Conservation (phyloP, 2,329 filamentous ascomycete genomes). For the Boeremia lycopersici region DNA sequence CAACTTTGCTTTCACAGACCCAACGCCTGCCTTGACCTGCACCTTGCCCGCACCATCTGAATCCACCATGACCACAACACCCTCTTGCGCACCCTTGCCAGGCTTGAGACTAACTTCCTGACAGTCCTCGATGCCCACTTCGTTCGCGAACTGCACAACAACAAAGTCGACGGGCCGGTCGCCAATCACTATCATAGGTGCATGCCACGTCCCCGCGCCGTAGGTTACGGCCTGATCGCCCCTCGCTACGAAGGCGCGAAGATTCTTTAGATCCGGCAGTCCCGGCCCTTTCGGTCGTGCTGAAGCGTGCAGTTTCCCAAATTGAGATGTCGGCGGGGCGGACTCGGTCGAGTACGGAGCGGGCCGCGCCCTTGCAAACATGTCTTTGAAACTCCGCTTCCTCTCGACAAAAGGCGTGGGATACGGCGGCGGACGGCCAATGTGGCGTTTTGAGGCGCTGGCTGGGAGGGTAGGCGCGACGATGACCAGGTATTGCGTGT, state of each 20-base stretch:
- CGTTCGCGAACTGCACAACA: constrained; percentile 88
- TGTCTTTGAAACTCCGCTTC: constrained; percentile 42
- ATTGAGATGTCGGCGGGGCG: constrained; percentile 42
- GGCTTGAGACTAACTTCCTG: constrained; percentile 69
- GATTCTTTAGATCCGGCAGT: constrained; percentile 71
- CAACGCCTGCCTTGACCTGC: constrained; percentile 44
- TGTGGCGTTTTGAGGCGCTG: constrained; percentile 36
- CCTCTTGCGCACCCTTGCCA: constrained; percentile 33
- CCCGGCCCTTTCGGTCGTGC: constrained; percentile 57
- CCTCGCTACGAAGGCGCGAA: constrained; percentile 79
- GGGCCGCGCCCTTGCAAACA: constrained; percentile 50
- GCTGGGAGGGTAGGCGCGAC: constrained; percentile 78
- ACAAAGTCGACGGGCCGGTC: constrained; percentile 73
- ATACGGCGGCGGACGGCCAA: constrained; percentile 49
- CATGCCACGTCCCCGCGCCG: constrained; percentile 90
- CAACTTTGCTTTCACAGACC: constrained; percentile 40
- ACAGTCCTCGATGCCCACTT: constrained; percentile 81
- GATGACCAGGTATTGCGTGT: constrained; percentile 76
- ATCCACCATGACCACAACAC: constrained; percentile 44
- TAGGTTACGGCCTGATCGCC: constrained; percentile 89
- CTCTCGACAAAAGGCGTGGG: constrained; percentile 45
- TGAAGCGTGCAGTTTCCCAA: constrained; percentile 37
- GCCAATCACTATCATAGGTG: constrained; percentile 91
- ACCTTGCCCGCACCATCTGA: constrained; percentile 40
- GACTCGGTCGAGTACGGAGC: constrained; percentile 59